phyloP scores from a whole-genome alignment of 2,329 filamentous ascomycete species.

The Aspergillus sergii region DNA sequence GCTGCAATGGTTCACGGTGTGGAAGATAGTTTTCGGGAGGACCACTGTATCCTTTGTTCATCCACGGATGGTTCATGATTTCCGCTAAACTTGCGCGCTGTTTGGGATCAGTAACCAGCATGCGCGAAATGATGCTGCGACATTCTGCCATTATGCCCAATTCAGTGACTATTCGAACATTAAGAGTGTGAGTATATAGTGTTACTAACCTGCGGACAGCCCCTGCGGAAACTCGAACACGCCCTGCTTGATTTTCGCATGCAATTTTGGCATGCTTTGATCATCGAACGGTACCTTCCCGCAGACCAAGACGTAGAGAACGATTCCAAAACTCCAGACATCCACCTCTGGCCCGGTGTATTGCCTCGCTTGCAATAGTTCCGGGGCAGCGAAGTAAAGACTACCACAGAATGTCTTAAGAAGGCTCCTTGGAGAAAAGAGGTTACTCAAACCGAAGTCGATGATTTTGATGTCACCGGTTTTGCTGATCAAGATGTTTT shows the following conservation, averaged over 20 bases:
- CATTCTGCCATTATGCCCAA: slow-evolving; percentile 65
- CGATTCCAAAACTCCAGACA: slow-evolving; percentile 98
- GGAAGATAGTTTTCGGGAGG: slow-evolving; percentile 90
- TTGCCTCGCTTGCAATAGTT: slow-evolving; percentile 87
- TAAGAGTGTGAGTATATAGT: background rate
- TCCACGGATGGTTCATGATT: slow-evolving; percentile 95
- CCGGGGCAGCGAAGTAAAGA: slow-evolving; percentile 95
- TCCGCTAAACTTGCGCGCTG: slow-evolving; percentile 85
- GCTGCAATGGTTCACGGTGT: slow-evolving; percentile 76
- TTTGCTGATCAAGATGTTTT: slow-evolving; percentile 99
- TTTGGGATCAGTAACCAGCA: slow-evolving; percentile 92
- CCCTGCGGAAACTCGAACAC: slow-evolving; percentile 93
- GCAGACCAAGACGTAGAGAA: slow-evolving; percentile 94
- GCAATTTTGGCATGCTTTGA: slow-evolving; percentile 96
- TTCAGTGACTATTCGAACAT: slow-evolving; percentile 40
- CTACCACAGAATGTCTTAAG: slow-evolving; percentile 98
- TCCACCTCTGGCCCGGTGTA: slow-evolving; percentile 98
- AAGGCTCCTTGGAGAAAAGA: slow-evolving; percentile 82
- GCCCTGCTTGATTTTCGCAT: slow-evolving; percentile 98
- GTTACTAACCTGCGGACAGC: slow-evolving; percentile 76
- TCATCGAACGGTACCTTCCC: slow-evolving; percentile 99
- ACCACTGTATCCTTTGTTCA: slow-evolving; percentile 84
- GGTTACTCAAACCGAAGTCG: slow-evolving; percentile 95
- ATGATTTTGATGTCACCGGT: slow-evolving; percentile 99
- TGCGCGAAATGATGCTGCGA: slow-evolving; percentile 85